Percentiles rank a stretch among this genome's conserved stretches.
These are phyloP conservation scores for Bruguiera parviflora DNA, from an alignment of 345 rosid species.

Conservation along the genomic window DNA sequence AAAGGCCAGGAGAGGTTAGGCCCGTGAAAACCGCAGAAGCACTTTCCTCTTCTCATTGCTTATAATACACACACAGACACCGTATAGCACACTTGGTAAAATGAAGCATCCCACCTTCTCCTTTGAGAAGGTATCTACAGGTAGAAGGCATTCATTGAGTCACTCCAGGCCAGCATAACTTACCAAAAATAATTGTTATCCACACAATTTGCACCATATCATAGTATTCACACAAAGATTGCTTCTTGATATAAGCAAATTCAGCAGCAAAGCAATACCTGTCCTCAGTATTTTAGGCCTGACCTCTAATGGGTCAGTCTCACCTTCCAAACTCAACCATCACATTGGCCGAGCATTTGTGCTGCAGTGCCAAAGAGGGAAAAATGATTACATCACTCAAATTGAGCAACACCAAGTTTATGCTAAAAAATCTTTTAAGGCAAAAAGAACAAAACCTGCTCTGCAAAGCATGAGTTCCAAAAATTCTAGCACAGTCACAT, in stretches of 20 bases:
- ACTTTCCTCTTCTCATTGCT: no score
- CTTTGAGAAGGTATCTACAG: no score
- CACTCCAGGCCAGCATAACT: neutral
- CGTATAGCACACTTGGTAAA: neutral
- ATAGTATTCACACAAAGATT: neutral
- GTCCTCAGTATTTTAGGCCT: neutral
- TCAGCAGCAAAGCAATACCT: neutral
- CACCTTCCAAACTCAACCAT: slow-evolving; percentile 93
- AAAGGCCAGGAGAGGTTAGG: no score
- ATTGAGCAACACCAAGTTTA: neutral
- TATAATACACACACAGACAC: no score
- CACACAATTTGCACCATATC: neutral
- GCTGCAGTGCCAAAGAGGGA: slow-evolving; percentile 36
- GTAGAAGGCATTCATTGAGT: neutral
- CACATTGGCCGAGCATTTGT: slow-evolving; percentile 78
- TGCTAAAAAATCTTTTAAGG: neutral
- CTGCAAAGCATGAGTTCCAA: slow-evolving; percentile 78
- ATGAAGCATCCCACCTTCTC: slow-evolving; percentile 41
- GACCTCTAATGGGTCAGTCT: slow-evolving; percentile 88
- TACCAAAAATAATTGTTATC: neutral
- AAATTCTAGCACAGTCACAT: slow-evolving; percentile 75
- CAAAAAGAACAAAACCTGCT: slow-evolving; percentile 44
- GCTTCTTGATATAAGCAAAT: neutral
- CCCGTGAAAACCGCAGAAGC: no score
- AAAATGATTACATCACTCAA: neutral